These are phyloP conservation scores for Cardamine resedifolia DNA, from an alignment of 345 rosid genomes.

Conservation along the genomic window DNA sequence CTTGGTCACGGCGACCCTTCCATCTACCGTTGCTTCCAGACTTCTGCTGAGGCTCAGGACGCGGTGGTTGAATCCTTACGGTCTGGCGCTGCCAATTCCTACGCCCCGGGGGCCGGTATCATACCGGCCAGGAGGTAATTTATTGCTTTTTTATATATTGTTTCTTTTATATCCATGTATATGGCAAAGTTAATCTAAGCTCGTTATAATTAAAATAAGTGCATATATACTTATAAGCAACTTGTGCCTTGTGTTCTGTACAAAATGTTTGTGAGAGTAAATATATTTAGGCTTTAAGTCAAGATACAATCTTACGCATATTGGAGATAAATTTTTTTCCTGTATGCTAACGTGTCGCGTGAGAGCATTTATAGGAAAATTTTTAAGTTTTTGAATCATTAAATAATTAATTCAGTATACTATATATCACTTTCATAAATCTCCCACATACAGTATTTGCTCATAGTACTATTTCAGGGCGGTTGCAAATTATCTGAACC, in stretches of 20 bases:
- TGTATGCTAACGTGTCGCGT: too few species aligned
- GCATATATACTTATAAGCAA: not conserved
- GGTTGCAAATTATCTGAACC: constrained; percentile 46
- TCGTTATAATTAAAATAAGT: not conserved
- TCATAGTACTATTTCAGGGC: constrained; percentile 41
- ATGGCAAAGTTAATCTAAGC: not conserved
- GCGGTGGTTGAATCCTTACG: constrained; percentile 51
- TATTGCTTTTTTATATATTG: not conserved
- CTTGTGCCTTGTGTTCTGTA: too few species aligned
- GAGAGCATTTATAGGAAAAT: too few species aligned
- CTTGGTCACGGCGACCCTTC: constrained; percentile 72
- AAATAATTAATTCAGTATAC: too few species aligned
- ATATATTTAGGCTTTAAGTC: too few species aligned
- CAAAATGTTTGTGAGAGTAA: not conserved
- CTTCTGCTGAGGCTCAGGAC: constrained; percentile 47
- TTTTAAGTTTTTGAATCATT: too few species aligned
- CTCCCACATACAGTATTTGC: too few species aligned
- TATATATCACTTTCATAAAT: too few species aligned
- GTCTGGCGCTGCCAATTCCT: constrained; percentile 51
- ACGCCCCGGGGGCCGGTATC: constrained; percentile 46
- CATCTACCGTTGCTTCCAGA: constrained; percentile 49
- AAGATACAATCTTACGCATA: too few species aligned
- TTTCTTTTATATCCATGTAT: not conserved
- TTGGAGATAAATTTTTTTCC: too few species aligned
- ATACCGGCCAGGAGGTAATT: constrained; percentile 52